These are phyloP conservation scores for Boechera retrofracta DNA, from an alignment of 345 rosid genomes.

Conservation along the genomic window DNA sequence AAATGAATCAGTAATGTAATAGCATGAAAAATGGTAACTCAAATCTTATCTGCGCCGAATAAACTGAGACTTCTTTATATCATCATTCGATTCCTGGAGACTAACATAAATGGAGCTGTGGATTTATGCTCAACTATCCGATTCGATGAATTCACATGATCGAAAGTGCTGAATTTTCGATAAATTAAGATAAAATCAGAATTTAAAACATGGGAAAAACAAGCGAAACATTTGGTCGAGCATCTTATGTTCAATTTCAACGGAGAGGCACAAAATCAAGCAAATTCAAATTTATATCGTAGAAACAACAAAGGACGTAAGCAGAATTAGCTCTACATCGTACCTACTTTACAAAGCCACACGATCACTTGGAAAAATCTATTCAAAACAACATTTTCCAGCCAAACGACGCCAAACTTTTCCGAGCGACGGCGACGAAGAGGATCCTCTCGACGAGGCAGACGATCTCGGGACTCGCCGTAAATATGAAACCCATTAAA, in stretches of 20 bases:
- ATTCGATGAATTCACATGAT: background rate
- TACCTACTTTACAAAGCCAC: background rate
- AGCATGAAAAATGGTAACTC: background rate
- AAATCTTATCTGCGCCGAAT: background rate
- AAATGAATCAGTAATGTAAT: conserved; percentile 15
- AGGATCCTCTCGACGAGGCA: conserved; percentile 1
- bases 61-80: background rate
- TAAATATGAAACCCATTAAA: background rate
- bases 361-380: background rate
- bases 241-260: conserved; percentile 31
- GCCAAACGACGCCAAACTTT: too few species aligned
- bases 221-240: conserved; percentile 24
- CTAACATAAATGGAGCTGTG: background rate
- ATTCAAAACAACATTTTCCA: too few species aligned
- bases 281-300: background rate
- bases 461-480: background rate
- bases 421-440: conserved; percentile 26
- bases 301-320: background rate
- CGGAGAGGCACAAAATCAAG: background rate
- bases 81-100: background rate
- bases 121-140: background rate
- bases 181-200: background rate
- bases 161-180: background rate
- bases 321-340: background rate
- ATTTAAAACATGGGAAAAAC: background rate